Base-by-base conservation (phyloP, 1,284 basidiomycete species). In the Pterulicium gracile region DNA sequence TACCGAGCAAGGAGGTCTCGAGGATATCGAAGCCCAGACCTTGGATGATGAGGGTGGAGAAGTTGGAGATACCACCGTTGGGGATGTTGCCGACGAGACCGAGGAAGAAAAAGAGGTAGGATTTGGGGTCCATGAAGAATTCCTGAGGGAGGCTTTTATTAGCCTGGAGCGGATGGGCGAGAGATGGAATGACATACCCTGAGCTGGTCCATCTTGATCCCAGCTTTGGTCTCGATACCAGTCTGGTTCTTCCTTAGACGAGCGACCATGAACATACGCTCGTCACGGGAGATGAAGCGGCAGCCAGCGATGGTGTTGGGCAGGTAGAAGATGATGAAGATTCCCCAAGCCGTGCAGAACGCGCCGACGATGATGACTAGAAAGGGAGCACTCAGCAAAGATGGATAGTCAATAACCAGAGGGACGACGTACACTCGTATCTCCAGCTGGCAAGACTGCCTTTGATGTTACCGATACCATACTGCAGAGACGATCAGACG, bases 1-100 rank as follows among this genome's bases (percentile, higher is more conserved):
- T 63, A 39, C 63, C 51, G 3, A 69, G 57, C 0, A 70, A 56
- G 0, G 65, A 60, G 1, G 68, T 68, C 47, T 68, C 60, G 3
- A 62, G 52, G 2, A 56, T 57, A 13, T 57, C 57, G 54, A 66
- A 70, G 5, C 67, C 66, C 44, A 68, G 58, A 4, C 58, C 58
- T 24, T 58, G 58, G 51, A 66, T 63, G 48, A 69, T 67, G 20
- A 67, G 54, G 2, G 56, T 57, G 13, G 49, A 50, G 43, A 55
- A 56, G 46, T 55, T 57, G 23, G 51, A 53, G 7, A 55, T 55
- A 12, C 56, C 56, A 21, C 56, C 55, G 35, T 58, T 58, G 1
- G 55, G 56, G 19, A 58, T 52, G 45, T 58, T 57, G 14, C 51
- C 55, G 15, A 53, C 44, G 17, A 58, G 49, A 13, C 52, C 56